phyloP scores from a whole-genome alignment of 2,329 filamentous ascomycete species.

The Ceratocystis albifundus region DNA sequence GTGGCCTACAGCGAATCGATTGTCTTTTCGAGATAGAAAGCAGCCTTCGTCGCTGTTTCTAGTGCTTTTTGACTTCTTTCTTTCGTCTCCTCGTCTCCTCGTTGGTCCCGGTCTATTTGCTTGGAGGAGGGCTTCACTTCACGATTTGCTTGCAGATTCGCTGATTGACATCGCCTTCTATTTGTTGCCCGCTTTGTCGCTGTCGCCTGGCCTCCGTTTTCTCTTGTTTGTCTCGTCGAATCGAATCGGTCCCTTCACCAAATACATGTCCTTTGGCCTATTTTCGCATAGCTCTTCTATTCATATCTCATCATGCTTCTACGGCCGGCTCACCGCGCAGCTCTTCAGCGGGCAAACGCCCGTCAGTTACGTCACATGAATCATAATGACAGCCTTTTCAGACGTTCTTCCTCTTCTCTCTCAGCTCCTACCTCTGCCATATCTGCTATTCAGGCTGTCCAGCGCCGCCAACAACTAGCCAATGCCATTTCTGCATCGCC shows the following conservation, averaged over 20 bases:
- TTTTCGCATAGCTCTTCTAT: not conserved
- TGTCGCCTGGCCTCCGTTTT: too few relatives aligned
- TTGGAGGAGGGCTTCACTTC: not conserved
- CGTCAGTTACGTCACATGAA: slow-evolving; percentile 4
- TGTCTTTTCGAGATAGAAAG: slow-evolving; percentile 7
- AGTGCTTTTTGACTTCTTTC: slow-evolving; percentile 21
- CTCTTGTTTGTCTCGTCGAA: not conserved
- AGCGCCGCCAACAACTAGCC: slow-evolving; percentile 16
- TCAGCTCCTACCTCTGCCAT: slow-evolving; percentile 7
- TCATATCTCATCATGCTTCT: slow-evolving; percentile 30
- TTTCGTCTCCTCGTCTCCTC: slow-evolving; percentile 26
- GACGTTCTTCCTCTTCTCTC: slow-evolving; percentile 12
- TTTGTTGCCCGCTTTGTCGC: not conserved
- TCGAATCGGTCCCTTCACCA: not conserved
- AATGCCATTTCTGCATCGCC: slow-evolving; percentile 5
- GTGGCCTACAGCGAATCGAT: slow-evolving; percentile 9
- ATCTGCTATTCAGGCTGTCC: slow-evolving; percentile 1
- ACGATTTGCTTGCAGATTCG: too few relatives aligned
- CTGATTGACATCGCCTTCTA: not conserved
- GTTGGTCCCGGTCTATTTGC: slow-evolving; percentile 1
- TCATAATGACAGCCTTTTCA: slow-evolving; percentile 6
- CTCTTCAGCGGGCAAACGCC: slow-evolving; percentile 22
- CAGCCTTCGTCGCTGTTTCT: slow-evolving; percentile 15
- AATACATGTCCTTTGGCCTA: too few relatives aligned
- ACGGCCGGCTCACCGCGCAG: slow-evolving; percentile 27